phyloP scores from a whole-genome alignment of 2,329 filamentous ascomycete species.

The Cytospora chrysosperma region DNA sequence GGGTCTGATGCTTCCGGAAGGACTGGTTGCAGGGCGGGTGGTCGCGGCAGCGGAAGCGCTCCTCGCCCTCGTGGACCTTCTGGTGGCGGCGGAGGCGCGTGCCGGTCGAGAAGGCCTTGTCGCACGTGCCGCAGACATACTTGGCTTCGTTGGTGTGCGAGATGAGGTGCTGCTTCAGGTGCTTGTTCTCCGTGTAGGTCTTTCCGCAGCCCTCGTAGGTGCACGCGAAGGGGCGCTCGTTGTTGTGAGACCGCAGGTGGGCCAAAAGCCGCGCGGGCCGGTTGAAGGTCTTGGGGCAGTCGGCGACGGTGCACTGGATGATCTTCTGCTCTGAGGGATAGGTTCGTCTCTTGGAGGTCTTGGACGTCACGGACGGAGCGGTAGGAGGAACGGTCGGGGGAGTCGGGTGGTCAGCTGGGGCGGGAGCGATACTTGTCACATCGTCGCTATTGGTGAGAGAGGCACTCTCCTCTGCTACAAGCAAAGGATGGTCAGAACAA shows the following conservation, averaged over 20 bases:
- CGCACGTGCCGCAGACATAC: conserved; percentile 72
- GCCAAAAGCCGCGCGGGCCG: conserved; percentile 70
- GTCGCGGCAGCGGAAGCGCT: conserved; percentile 71
- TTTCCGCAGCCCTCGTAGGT: conserved; percentile 71
- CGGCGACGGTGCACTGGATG: conserved; percentile 70
- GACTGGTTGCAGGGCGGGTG: conserved; percentile 69
- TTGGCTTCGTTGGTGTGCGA: conserved; percentile 72
- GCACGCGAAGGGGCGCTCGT: conserved; percentile 79
- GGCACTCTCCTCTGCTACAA: conserved; percentile 14
- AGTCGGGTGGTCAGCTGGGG: conserved; percentile 9
- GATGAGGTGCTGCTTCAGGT: conserved; percentile 82
- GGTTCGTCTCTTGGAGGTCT: conserved; percentile 35
- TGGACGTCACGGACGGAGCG: conserved; percentile 9
- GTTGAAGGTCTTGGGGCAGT: conserved; percentile 82
- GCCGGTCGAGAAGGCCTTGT: conserved; percentile 77
- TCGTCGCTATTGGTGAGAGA: conserved; percentile 11
- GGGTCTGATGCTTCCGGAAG: conserved; percentile 84
- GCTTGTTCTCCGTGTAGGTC: conserved; percentile 81
- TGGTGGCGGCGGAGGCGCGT: conserved; percentile 75
- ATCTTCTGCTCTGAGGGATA: conserved; percentile 74
- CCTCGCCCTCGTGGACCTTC: conserved; percentile 73
- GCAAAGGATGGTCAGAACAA: conserved; percentile 9
- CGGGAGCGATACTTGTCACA: neutral
- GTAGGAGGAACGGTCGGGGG: conserved; percentile 7
- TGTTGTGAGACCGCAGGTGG: conserved; percentile 81